A percentile compares a stretch with the other conserved stretches of the same genome.
Evolutionary conservation across 345 rosid species (phyloP).

Genomic region (Eucalyptus cloeziana): DNA sequence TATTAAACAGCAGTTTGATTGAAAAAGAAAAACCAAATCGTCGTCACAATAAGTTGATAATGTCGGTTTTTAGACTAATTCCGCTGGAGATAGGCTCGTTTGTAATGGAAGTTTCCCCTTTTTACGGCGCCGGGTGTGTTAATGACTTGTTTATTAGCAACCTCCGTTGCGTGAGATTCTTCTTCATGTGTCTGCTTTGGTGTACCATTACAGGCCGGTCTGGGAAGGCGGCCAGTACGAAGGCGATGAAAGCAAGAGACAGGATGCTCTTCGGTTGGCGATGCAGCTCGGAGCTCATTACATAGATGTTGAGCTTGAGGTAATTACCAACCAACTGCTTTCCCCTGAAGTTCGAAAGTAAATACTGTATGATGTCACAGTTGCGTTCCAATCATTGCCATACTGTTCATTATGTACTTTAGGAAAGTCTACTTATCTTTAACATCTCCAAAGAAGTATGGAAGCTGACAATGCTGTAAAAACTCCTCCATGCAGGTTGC

Average conservation of each 20-base stretch:
- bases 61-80: not conserved
- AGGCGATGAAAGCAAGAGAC: constrained; percentile 30
- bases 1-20: not conserved
- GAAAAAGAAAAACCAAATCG: not conserved
- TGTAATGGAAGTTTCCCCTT: not conserved
- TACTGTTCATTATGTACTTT: not conserved
- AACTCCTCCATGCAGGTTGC: constrained; percentile 17
- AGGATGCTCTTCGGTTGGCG: constrained; percentile 20
- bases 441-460: not conserved
- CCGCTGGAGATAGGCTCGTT: not conserved
- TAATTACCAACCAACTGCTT: not conserved
- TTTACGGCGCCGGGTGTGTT: not conserved
- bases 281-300: constrained; percentile 29
- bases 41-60: not conserved
- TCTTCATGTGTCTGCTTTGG: not conserved
- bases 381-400: not conserved
- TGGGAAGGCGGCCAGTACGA: constrained; percentile 36
- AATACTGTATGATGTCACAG: not conserved
- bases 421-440: not conserved
- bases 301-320: constrained; percentile 17
- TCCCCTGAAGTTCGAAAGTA: not conserved
- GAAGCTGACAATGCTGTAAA: not conserved
- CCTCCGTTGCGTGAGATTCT: not conserved
- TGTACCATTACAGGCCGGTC: constrained; percentile 9
- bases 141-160: not conserved